Conservation (phyloP, 2,329 filamentous ascomycete genomes). For the Aspergillus calidoustus region DNA sequence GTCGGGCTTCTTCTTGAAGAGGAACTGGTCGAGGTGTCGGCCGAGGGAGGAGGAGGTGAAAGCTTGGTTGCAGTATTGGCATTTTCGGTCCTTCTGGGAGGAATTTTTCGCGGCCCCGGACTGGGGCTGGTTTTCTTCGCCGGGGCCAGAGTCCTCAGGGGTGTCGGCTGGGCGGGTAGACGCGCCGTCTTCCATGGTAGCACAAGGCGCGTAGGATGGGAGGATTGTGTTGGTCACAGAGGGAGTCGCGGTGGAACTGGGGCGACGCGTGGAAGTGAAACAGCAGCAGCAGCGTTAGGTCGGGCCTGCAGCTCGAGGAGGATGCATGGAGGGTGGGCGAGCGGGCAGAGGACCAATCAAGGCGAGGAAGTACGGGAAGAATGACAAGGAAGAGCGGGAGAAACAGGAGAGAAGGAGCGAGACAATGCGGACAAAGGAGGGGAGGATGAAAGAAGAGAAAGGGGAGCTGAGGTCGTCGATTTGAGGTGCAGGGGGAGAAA, state of each 20-base stretch:
- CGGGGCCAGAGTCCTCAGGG: conserved; percentile 46
- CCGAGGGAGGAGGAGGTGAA: conserved; percentile 95
- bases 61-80: conserved; percentile 83
- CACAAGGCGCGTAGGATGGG: conserved; percentile 17
- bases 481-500: conserved; percentile 7
- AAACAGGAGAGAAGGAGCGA: conserved; percentile 1
- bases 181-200: conserved; percentile 31
- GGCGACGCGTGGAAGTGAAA: conserved; percentile 23
- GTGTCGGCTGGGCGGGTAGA: conserved; percentile 39
- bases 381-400: not conserved
- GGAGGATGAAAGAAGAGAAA: conserved; percentile 11
- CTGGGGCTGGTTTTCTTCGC: conserved; percentile 37
- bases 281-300: conserved; percentile 16
- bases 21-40: conserved; percentile 90
- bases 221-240: conserved; percentile 7
- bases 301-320: conserved; percentile 25
- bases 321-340: conserved; percentile 23
- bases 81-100: conserved; percentile 81
- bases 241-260: conserved; percentile 10
- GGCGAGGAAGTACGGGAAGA: conserved; percentile 1
- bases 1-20: conserved; percentile 92
- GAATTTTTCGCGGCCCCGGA: conserved; percentile 41
- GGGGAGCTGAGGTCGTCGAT: conserved; percentile 1
- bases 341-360: not conserved
- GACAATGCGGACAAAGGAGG: conserved; percentile 9